Evolutionary conservation across 352 stramenopile genomes (phyloP).

Genomic region (Globisporangium cylindrosporum): DNA sequence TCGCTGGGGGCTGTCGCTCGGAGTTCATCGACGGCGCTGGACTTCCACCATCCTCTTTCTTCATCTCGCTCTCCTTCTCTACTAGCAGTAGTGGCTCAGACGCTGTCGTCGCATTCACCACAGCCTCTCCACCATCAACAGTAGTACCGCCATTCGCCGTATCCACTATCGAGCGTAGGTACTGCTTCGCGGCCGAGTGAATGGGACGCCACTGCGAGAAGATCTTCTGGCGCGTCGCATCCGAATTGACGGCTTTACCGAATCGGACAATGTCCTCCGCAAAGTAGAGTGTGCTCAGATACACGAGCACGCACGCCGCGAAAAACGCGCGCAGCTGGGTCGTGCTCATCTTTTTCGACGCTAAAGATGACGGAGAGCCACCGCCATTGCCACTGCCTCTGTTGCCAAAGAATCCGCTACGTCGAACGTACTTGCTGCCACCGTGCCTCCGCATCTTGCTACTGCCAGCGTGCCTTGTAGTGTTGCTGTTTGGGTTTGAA

Average conservation of each 20-base stretch:
- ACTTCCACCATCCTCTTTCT: not conserved
- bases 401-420: not conserved
- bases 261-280: constrained; percentile 19
- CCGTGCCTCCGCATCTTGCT: constrained; percentile 15
- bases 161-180: constrained; percentile 15
- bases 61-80: not conserved
- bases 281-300: constrained; percentile 16
- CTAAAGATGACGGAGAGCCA: not conserved
- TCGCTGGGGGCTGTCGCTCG: not conserved
- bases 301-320: constrained; percentile 20
- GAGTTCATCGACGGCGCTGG: constrained; percentile 3
- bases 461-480: not conserved
- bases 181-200: constrained; percentile 19
- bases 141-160: not conserved
- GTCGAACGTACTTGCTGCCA: constrained; percentile 9
- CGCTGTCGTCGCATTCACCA: not conserved
- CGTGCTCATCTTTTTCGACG: constrained; percentile 19
- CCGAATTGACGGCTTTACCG: constrained; percentile 15
- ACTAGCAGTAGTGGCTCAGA: not conserved
- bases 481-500: not conserved
- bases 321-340: constrained; percentile 20
- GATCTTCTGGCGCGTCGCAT: constrained; percentile 16
- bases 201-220: constrained; percentile 19
- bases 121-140: not conserved
- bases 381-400: not conserved